A percentile compares a stretch with the other conserved stretches of the same genome.
phyloP scores from a whole-genome alignment of 176 grass and related monocot species.

The Ampelocalamus luodianensis region DNA sequence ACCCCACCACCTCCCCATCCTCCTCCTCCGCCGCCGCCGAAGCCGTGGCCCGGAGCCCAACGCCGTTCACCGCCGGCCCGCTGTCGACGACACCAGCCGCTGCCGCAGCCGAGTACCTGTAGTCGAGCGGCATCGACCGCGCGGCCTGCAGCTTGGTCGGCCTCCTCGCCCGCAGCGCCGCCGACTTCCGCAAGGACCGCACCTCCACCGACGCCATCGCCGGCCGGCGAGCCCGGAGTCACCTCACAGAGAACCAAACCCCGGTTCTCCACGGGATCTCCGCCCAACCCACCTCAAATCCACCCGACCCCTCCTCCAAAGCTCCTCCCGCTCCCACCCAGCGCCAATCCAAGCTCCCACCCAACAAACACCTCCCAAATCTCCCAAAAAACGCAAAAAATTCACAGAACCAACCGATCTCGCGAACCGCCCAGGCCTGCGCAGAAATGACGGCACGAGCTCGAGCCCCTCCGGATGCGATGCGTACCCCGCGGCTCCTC shows the following conservation, averaged over 20 bases:
- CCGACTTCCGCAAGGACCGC: slow-evolving; percentile 61
- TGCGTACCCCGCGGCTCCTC: slow-evolving; percentile 1
- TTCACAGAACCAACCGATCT: slow-evolving; percentile 35
- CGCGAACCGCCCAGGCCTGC: neutral
- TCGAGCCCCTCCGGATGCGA: neutral
- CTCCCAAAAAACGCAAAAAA: neutral
- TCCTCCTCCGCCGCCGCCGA: slow-evolving; percentile 21
- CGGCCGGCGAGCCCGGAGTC: slow-evolving; percentile 24
- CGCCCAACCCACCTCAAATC: slow-evolving; percentile 41
- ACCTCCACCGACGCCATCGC: slow-evolving; percentile 85
- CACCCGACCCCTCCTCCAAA: neutral
- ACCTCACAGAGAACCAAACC: slow-evolving; percentile 12
- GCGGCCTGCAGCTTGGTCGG: slow-evolving; percentile 61
- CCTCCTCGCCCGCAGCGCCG: slow-evolving; percentile 54
- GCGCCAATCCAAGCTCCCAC: slow-evolving; percentile 32
- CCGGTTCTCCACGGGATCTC: slow-evolving; percentile 44
- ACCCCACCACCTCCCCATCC: slow-evolving; percentile 36
- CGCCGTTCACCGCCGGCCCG: slow-evolving; percentile 32
- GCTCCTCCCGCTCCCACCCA: neutral
- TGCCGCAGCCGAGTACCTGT: slow-evolving; percentile 39
- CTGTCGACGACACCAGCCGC: slow-evolving; percentile 1
- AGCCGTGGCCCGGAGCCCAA: slow-evolving; percentile 1
- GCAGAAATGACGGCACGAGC: slow-evolving; percentile 14
- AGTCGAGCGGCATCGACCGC: slow-evolving; percentile 72
- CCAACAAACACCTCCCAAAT: neutral